Percentiles rank a stretch among this genome's conserved stretches.
phyloP scores from a whole-genome alignment of 2,329 filamentous ascomycete species.

The Nemania sp. region DNA sequence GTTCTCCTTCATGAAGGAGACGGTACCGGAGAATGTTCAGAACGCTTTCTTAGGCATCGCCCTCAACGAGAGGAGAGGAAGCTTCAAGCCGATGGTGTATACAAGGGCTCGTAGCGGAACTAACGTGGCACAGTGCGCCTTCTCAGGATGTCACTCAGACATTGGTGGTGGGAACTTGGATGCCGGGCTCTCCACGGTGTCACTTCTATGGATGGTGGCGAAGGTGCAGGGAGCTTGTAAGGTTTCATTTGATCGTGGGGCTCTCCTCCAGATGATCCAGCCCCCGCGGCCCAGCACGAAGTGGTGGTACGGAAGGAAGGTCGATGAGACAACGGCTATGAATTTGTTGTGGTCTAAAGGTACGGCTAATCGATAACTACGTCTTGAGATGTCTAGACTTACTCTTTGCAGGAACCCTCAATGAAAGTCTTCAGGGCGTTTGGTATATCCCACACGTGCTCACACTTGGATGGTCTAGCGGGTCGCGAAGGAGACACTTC shows the following conservation, averaged over 20 bases:
- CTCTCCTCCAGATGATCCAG: constrained; percentile 31
- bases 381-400: neutral
- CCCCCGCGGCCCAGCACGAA: constrained; percentile 25
- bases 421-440: constrained; percentile 26
- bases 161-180: constrained; percentile 24
- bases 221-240: constrained; percentile 21
- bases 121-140: constrained; percentile 17
- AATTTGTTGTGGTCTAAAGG: constrained; percentile 30
- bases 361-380: neutral
- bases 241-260: constrained; percentile 18
- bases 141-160: constrained; percentile 21
- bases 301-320: constrained; percentile 28
- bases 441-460: constrained; percentile 27
- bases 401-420: constrained; percentile 18
- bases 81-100: constrained; percentile 29
- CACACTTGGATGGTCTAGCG: constrained; percentile 27
- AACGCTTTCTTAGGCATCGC: constrained; percentile 30
- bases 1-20: constrained; percentile 24
- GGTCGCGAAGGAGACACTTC: constrained; percentile 28
- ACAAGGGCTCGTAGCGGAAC: constrained; percentile 16
- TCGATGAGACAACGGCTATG: constrained; percentile 26
- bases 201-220: constrained; percentile 26
- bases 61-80: constrained; percentile 25
- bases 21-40: constrained; percentile 22
- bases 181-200: constrained; percentile 27